Evolutionary conservation across 352 stramenopile genomes (phyloP), one percentile per base, ranked within the genome.

Genomic region (Pythium grandisporangium): DNA sequence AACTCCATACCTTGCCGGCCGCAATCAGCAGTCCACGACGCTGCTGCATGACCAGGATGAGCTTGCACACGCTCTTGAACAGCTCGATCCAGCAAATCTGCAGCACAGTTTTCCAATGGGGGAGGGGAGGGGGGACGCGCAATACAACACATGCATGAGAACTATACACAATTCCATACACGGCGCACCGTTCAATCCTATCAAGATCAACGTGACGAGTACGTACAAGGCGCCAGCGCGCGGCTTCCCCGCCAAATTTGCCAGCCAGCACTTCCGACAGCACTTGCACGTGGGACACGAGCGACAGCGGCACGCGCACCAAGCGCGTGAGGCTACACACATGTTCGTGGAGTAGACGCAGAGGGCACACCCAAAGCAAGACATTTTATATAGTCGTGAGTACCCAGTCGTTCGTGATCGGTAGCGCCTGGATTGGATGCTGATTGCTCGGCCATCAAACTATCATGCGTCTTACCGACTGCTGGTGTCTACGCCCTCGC

Each of bases 201-300:
- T 0, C 16, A 11, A 24, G 13, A 17, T 1, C 13, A 49, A n/a
- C 20, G n/a, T 8, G 32, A 2, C 6, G n/a, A 19, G 13, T 1
- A 53, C 58, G 37, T 55, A 84, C 71, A 52, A 93, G 41, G 23
- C 67, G 59, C 79, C 79, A 93, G 42, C 80, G 81, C 48, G 66
- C 62, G 12, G 66, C 66, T 32, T 85, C 66, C 6, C 75, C 73
- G 26, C 74, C 70, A n/a, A 71, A 49, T 63, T 83, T 82, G 48
- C 70, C 54, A 27, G 76, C 72, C 23, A 85, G 60, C 17, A 90
- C 75, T 58, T 93, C 79, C 10, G 77, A 67, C 34, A 86, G 55
- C 48, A 93, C 76, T 63, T 93, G 76, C 29, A 85, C 59, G 37
- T 90, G 68, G n/a, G 66, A 73, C 40, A 90, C 71, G 14, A 93